Conservation (phyloP, 2,329 filamentous ascomycete genomes). For the Fusarium ambrosium region DNA sequence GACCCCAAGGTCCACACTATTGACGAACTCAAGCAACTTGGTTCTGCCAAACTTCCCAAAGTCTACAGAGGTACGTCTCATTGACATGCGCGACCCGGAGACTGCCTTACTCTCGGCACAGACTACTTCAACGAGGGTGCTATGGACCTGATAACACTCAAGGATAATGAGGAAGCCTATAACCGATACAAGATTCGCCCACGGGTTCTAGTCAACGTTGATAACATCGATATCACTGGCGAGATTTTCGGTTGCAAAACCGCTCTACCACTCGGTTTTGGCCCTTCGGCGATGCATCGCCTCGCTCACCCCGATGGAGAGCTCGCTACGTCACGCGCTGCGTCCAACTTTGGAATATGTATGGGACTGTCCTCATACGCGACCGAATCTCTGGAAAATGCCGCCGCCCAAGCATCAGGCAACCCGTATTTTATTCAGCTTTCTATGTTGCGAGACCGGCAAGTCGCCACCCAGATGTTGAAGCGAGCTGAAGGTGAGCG, state of each 20-base stretch:
- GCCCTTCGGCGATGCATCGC: conserved; percentile 65
- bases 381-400: conserved; percentile 31
- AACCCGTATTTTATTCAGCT: background rate
- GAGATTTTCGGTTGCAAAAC: conserved; percentile 46
- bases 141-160: conserved; percentile 61
- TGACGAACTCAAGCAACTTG: conserved; percentile 9
- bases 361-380: conserved; percentile 33
- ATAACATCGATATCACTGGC: background rate
- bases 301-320: conserved; percentile 62
- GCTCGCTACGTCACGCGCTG: conserved; percentile 48
- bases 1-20: conserved; percentile 8
- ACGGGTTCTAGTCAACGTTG: conserved; percentile 5
- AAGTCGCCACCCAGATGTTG: background rate
- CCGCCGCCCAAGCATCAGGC: conserved; percentile 12
- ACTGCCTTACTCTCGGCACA: background rate
- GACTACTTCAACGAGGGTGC: conserved; percentile 71
- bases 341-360: conserved; percentile 41
- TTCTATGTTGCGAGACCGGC: background rate
- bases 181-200: conserved; percentile 56
- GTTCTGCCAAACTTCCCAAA: conserved; percentile 12
- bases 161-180: conserved; percentile 66
- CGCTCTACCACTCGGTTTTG: conserved; percentile 63
- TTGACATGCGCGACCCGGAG: too few species aligned
- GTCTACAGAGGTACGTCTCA: conserved; percentile 5
- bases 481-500: background rate